Evolutionary conservation across 495 filamentous ascomycete species (phyloP).

Genomic region (Astrothelium subdiscretum): DNA sequence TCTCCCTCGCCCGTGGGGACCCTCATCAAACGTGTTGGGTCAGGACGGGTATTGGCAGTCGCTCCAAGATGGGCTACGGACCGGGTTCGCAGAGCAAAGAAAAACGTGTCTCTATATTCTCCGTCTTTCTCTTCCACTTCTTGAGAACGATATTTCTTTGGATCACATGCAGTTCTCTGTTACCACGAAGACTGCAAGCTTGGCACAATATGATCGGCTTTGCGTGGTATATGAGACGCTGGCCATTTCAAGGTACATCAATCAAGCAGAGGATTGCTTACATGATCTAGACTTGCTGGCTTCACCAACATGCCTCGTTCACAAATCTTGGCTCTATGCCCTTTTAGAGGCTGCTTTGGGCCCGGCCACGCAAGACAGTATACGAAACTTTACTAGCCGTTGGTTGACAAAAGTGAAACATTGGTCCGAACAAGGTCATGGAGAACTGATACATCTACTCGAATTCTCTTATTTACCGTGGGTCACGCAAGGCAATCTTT

Average conservation of each 20-base stretch:
- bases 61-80: conserved; percentile 28
- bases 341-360: conserved; percentile 22
- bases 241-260: conserved; percentile 29
- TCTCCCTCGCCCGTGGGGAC: conserved; percentile 10
- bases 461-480: conserved; percentile 24
- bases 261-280: conserved; percentile 30
- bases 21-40: conserved; percentile 3
- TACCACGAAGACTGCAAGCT: not conserved
- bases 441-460: conserved; percentile 15
- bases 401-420: conserved; percentile 24
- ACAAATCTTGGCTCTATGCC: conserved; percentile 14
- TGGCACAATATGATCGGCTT: conserved; percentile 23
- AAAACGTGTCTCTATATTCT: conserved; percentile 36
- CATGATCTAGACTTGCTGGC: conserved; percentile 22
- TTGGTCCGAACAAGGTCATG: conserved; percentile 2
- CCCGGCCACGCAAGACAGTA: conserved; percentile 24
- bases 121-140: conserved; percentile 22
- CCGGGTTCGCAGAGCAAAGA: conserved; percentile 31
- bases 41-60: conserved; percentile 29
- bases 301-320: conserved; percentile 10
- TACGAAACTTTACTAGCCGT: conserved; percentile 26
- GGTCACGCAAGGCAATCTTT: conserved; percentile 28
- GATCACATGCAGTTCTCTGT: not conserved
- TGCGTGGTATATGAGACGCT: conserved; percentile 29
- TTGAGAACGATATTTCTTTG: conserved; percentile 10